phyloP scores from a whole-genome alignment of 2,329 filamentous ascomycete species.

The Harringtonia aguacate region DNA sequence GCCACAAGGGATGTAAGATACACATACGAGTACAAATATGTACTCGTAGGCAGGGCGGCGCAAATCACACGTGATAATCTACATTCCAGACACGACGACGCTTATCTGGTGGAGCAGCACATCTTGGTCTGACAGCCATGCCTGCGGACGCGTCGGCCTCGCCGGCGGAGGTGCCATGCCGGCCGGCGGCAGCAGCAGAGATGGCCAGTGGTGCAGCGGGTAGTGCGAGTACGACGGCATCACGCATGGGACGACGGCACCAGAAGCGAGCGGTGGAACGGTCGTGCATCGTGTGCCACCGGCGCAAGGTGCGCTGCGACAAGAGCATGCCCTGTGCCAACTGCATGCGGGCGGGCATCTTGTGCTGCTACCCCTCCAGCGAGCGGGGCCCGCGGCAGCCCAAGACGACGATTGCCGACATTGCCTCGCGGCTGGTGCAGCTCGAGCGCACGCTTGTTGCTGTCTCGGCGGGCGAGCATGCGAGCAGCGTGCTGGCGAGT shows the following conservation, averaged over 20 bases:
- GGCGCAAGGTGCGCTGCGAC: slow-evolving; percentile 16
- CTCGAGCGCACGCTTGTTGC: slow-evolving; percentile 15
- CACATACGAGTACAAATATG: too few species aligned
- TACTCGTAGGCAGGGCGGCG: too few species aligned
- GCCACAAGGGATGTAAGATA: too few species aligned
- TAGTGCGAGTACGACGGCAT: background rate
- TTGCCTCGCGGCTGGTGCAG: slow-evolving; percentile 14
- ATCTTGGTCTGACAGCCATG: too few species aligned
- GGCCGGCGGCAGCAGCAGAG: too few species aligned
- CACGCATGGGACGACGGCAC: background rate
- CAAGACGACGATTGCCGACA: slow-evolving; percentile 15
- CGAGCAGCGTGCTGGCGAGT: too few species aligned
- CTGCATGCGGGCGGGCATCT: slow-evolving; percentile 12
- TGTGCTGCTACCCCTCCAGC: slow-evolving; percentile 15
- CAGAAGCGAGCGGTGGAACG: slow-evolving; percentile 8
- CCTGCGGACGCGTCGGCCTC: too few species aligned
- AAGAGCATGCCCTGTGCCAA: slow-evolving; percentile 14
- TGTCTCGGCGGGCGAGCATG: slow-evolving; percentile 10
- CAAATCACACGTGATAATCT: too few species aligned
- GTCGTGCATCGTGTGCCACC: slow-evolving; percentile 16
- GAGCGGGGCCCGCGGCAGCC: slow-evolving; percentile 9
- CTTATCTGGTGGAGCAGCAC: too few species aligned
- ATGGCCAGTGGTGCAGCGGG: background rate
- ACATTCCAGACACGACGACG: too few species aligned
- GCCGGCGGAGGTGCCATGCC: too few species aligned